Percentiles rank a stretch among this genome's conserved stretches.
phyloP scores from a whole-genome alignment of 768 basidiomycete species.

The Russula griseocarnosa region DNA sequence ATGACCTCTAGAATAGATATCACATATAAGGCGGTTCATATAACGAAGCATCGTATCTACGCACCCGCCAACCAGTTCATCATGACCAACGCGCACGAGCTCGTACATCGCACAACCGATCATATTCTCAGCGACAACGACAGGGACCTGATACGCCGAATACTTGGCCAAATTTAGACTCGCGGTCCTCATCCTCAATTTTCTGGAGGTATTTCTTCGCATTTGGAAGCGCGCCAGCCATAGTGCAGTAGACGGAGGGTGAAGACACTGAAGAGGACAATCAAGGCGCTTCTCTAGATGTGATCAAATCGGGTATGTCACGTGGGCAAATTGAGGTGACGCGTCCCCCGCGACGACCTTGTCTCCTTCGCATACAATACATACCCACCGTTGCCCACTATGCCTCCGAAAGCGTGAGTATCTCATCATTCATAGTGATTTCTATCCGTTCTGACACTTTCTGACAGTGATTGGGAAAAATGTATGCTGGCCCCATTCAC shows the following conservation, averaged over 20 bases:
- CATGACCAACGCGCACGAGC: slow-evolving; percentile 95
- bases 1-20: slow-evolving; percentile 81
- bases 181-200: slow-evolving; percentile 86
- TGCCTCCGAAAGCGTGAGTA: slow-evolving; percentile 97
- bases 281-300: slow-evolving; percentile 7
- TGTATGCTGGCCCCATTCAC: slow-evolving; percentile 49
- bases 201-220: slow-evolving; percentile 84
- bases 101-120: slow-evolving; percentile 95
- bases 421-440: neutral
- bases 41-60: slow-evolving; percentile 28
- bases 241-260: slow-evolving; percentile 32
- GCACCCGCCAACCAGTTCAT: slow-evolving; percentile 95
- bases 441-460: slow-evolving; percentile 4
- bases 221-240: slow-evolving; percentile 93
- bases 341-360: slow-evolving; percentile 32
- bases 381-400: slow-evolving; percentile 38
- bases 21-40: neutral
- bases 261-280: no score
- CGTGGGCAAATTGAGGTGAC: slow-evolving; percentile 32
- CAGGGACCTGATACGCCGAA: slow-evolving; percentile 97
- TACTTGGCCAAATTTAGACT: slow-evolving; percentile 82
- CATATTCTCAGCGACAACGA: slow-evolving; percentile 98
- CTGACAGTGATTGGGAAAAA: slow-evolving; percentile 95
- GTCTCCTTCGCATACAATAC: slow-evolving; percentile 15
- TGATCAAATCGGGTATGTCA: slow-evolving; percentile 16